These are phyloP conservation scores for Noccaea bulbosa DNA, from an alignment of 345 rosid species.

Conservation along the genomic window DNA sequence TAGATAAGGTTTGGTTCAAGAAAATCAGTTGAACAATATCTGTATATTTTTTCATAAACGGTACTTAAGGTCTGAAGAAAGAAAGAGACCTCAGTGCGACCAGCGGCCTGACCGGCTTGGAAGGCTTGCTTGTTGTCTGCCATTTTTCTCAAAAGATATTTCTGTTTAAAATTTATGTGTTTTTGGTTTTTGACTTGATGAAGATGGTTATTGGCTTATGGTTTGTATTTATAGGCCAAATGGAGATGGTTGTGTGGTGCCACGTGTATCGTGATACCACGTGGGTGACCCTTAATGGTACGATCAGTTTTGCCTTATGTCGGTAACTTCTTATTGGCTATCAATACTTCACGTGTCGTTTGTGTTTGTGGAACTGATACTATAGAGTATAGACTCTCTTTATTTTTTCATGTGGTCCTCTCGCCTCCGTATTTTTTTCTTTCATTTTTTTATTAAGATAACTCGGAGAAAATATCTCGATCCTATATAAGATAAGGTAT, in stretches of 20 bases:
- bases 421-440: background rate
- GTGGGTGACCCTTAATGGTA: slow-evolving; percentile 23
- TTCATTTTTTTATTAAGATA: background rate
- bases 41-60: background rate
- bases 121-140: slow-evolving; percentile 54
- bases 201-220: background rate
- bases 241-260: slow-evolving; percentile 11
- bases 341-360: background rate
- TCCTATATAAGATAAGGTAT: too few relatives aligned
- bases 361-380: too few relatives aligned
- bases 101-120: slow-evolving; percentile 61
- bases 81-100: slow-evolving; percentile 54
- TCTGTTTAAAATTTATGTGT: background rate
- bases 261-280: slow-evolving; percentile 9
- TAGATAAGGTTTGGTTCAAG: background rate
- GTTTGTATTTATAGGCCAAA: slow-evolving; percentile 27
- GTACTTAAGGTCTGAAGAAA: background rate
- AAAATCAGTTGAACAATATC: too few relatives aligned
- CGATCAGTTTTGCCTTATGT: slow-evolving; percentile 38
- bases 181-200: background rate
- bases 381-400: background rate
- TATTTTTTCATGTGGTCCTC: slow-evolving; percentile 29
- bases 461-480: background rate
- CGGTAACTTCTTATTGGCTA: slow-evolving; percentile 34
- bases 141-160: slow-evolving; percentile 22